Percentiles rank a stretch among this genome's conserved stretches.
These are phyloP conservation scores for Orobanche coerulescens DNA, from an alignment of 257 asterid species.

Conservation along the genomic window DNA sequence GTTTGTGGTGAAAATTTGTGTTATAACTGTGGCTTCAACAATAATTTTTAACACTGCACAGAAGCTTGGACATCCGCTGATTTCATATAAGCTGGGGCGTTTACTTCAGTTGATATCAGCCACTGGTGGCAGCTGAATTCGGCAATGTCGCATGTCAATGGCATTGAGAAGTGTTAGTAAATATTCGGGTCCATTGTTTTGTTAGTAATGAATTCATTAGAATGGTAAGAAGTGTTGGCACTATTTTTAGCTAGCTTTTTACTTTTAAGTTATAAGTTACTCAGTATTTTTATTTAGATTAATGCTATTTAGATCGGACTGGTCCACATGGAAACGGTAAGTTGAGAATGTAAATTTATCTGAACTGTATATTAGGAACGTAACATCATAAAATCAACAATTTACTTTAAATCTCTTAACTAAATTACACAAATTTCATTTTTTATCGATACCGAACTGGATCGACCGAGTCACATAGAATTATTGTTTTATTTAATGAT, in stretches of 20 bases:
- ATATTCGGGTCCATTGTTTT: not conserved
- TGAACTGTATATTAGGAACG: too few relatives aligned
- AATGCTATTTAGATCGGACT: too few relatives aligned
- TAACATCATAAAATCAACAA: too few relatives aligned
- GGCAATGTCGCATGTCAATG: not conserved
- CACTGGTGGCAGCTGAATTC: slow-evolving; percentile 1
- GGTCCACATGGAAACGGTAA: too few relatives aligned
- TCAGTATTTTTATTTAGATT: not conserved
- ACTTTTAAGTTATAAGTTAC: not conserved
- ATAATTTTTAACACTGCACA: slow-evolving; percentile 8
- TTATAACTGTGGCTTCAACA: not conserved
- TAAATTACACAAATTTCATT: too few relatives aligned
- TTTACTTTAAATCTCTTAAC: too few relatives aligned
- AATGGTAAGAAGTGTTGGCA: not conserved
- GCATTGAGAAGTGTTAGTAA: not conserved
- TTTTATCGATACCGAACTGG: too few relatives aligned
- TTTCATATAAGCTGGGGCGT: not conserved
- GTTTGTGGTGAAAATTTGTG: too few relatives aligned
- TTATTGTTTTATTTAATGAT: too few relatives aligned
- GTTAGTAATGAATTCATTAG: slow-evolving; percentile 3
- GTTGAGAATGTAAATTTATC: too few relatives aligned
- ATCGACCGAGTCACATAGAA: too few relatives aligned
- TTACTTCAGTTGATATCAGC: not conserved
- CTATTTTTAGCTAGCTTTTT: slow-evolving; percentile 1
- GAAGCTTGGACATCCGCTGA: slow-evolving; percentile 36